These are phyloP conservation scores for Penicillium herquei DNA, from an alignment of 495 filamentous ascomycete species.

Conservation along the genomic window DNA sequence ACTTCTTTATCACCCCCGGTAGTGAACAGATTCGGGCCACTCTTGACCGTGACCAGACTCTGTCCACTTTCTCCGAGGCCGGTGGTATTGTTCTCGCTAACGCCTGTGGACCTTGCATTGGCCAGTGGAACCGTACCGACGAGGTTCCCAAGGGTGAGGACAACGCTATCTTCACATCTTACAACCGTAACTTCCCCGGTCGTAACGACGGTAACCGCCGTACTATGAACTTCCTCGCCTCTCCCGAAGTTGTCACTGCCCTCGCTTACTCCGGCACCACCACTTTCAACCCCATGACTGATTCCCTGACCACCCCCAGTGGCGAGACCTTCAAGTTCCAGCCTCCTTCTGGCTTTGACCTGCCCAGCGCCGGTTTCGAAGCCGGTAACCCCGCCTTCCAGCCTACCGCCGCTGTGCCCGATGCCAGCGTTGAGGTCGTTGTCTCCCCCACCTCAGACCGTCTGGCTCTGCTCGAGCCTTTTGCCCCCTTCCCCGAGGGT, in stretches of 20 bases:
- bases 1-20: conserved; percentile 94
- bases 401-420: conserved; percentile 68
- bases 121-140: conserved; percentile 94
- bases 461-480: conserved; percentile 88
- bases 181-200: conserved; percentile 97
- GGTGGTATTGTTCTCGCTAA: conserved; percentile 91
- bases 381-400: conserved; percentile 71
- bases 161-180: conserved; percentile 96
- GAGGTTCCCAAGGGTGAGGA: conserved; percentile 73
- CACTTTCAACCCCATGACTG: conserved; percentile 94
- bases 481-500: conserved; percentile 72
- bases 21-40: conserved; percentile 97
- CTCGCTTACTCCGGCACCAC: conserved; percentile 91
- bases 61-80: conserved; percentile 81
- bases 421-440: conserved; percentile 53
- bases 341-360: conserved; percentile 73
- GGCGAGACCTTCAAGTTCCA: conserved; percentile 83
- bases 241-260: conserved; percentile 92
- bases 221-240: conserved; percentile 98
- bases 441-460: conserved; percentile 84
- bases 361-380: conserved; percentile 77
- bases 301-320: conserved; percentile 75
- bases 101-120: conserved; percentile 93
- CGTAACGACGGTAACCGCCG: conserved; percentile 94
- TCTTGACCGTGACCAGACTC: conserved; percentile 78